phyloP scores from a whole-genome alignment of 108 stramenopile species.

The Fragilaria crotonensis region DNA sequence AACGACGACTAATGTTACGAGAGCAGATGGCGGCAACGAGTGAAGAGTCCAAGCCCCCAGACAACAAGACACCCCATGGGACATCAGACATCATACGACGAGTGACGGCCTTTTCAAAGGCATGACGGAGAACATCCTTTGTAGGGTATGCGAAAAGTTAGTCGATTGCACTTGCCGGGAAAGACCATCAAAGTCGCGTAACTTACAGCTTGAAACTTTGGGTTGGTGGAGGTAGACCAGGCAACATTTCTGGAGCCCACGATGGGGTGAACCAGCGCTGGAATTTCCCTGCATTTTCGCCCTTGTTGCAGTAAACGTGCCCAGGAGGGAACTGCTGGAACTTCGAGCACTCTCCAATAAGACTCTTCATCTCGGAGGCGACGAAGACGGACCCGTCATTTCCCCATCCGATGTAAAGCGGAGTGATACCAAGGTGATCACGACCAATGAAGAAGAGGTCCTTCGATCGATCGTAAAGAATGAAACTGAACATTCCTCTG shows the following conservation, averaged over 20 bases:
- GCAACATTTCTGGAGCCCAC: slow-evolving; percentile 88
- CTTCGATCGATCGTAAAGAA: slow-evolving; percentile 80
- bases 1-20: slow-evolving; percentile 78
- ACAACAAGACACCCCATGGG: slow-evolving; percentile 97
- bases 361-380: slow-evolving; percentile 92
- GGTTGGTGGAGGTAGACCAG: slow-evolving; percentile 62
- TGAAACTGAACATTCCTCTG: slow-evolving; percentile 96
- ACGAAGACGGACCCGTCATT: slow-evolving; percentile 92
- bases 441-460: slow-evolving; percentile 87
- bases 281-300: slow-evolving; percentile 65
- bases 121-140: slow-evolving; percentile 71
- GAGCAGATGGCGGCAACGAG: slow-evolving; percentile 93
- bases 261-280: slow-evolving; percentile 88
- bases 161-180: slow-evolving; percentile 3
- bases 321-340: slow-evolving; percentile 94
- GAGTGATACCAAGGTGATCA: slow-evolving; percentile 97
- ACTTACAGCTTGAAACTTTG: slow-evolving; percentile 66
- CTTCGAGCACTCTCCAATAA: slow-evolving; percentile 68
- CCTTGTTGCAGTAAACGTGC: slow-evolving; percentile 87
- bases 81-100: slow-evolving; percentile 99
- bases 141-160: neutral
- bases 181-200: neutral
- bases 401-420: slow-evolving; percentile 94
- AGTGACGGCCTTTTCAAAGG: slow-evolving; percentile 90
- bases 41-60: slow-evolving; percentile 95